Evolutionary conservation across 805 yeast species (phyloP), one percentile per base, ranked within the genome.

Genomic region (Wickerhamiella occidentalis): DNA sequence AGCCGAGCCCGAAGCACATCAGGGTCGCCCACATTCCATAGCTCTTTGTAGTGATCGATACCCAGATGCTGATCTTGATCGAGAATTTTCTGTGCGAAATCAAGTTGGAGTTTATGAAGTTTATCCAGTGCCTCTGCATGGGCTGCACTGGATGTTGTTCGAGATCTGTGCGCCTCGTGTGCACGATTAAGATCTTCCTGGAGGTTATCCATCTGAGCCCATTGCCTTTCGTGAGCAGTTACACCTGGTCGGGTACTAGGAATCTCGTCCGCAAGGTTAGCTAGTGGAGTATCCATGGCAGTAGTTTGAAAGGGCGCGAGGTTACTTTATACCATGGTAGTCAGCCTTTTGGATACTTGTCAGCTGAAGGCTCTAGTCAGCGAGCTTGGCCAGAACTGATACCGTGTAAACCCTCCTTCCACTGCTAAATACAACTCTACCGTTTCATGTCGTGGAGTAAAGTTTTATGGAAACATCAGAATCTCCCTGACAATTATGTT

Each of bases 401-500:
- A n/a, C n/a, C n/a, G n/a, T n/a, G n/a, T n/a, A 30, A n/a, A 9
- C 35, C 8, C 35, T 6, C 28, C 9, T 6, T 25, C 28, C 28
- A 9, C 28, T 25, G n/a, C 28, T 25, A 25, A 25, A 25, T 6
- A 25, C 28, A 6, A 6, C 6, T 25, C 28, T 25, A 25, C n/a
- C n/a, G n/a, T 30, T 5, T 30, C 15, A 30, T 12, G 15, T 12
- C 35, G 15, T 30, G 35, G 35, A 30, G 35, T n/a, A 83, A 92
- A 59, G 75, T 87, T 35, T 72, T 90, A 11, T 92, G 95, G 81
- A 74, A 82, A 29, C 74, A 76, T 51, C 96, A 88, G 62, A 82
- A 82, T 12, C 88, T 79, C 60, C 94, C 95, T 0, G 98, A 90
- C 63, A 92, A 88, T 64, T 85, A 85, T 65, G 90, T 95, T 1